A percentile compares a stretch with the other conserved stretches of the same genome.
These are phyloP conservation scores for Dichotomocladium elegans DNA, from an alignment of 371 early-diverging fungal species.

Conservation along the genomic window DNA sequence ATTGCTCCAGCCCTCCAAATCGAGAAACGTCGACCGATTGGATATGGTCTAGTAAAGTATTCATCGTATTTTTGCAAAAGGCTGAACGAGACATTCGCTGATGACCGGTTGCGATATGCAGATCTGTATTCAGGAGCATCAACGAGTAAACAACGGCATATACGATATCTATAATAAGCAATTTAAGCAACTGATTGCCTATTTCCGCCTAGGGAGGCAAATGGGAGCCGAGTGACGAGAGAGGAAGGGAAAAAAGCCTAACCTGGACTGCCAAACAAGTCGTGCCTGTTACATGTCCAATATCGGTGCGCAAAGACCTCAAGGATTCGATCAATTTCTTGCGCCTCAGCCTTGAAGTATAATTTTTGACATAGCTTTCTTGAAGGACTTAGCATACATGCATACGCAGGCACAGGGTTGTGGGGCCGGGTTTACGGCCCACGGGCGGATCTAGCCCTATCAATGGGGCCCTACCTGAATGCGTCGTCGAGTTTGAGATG, in stretches of 20 bases:
- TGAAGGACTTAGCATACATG: slow-evolving; percentile 1
- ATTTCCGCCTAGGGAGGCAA: too few relatives aligned
- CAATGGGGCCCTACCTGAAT: slow-evolving; percentile 48
- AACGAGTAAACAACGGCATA: slow-evolving; percentile 82
- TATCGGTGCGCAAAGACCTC: slow-evolving; percentile 72
- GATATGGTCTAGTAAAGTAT: slow-evolving; percentile 35
- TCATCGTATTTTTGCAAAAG: slow-evolving; percentile 51
- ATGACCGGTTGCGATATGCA: slow-evolving; percentile 71
- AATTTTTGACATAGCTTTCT: slow-evolving; percentile 70
- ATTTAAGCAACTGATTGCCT: too few relatives aligned
- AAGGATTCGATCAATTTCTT: slow-evolving; percentile 83
- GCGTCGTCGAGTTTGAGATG: slow-evolving; percentile 70
- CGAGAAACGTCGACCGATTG: not conserved
- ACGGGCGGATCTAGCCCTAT: too few relatives aligned
- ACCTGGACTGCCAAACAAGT: slow-evolving; percentile 36
- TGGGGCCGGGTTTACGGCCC: too few relatives aligned
- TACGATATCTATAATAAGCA: slow-evolving; percentile 51
- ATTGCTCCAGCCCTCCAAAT: not conserved
- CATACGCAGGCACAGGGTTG: not conserved
- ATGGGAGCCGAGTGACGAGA: too few relatives aligned
- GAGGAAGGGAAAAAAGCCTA: too few relatives aligned
- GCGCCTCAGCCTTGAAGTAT: slow-evolving; percentile 87
- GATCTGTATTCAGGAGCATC: slow-evolving; percentile 87
- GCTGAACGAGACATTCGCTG: slow-evolving; percentile 47
- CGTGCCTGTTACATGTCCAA: slow-evolving; percentile 65